Conservation (phyloP, 805 yeast genomes). For the Zygotorulaspora danielsina region DNA sequence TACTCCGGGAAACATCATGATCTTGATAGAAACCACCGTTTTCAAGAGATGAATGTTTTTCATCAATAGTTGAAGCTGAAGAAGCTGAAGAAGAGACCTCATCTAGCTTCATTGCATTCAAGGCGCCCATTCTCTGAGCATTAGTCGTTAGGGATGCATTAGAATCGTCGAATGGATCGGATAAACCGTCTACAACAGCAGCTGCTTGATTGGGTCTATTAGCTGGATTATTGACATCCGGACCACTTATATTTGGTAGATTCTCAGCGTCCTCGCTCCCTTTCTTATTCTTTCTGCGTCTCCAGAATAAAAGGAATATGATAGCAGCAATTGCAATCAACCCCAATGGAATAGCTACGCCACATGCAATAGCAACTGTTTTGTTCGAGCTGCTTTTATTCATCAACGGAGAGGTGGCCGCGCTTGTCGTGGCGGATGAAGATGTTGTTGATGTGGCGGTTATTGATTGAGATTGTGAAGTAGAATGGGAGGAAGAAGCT, state of each 20-base stretch:
- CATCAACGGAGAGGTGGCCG: slow-evolving; percentile 33
- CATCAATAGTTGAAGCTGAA: slow-evolving; percentile 43
- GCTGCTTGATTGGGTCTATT: slow-evolving; percentile 31
- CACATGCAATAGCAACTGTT: slow-evolving; percentile 81
- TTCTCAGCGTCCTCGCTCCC: slow-evolving; percentile 32
- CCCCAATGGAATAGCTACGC: slow-evolving; percentile 74
- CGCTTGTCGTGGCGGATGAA: slow-evolving; percentile 27
- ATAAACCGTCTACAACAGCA: slow-evolving; percentile 18
- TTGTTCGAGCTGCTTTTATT: slow-evolving; percentile 38
- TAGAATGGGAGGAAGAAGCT: slow-evolving; percentile 26
- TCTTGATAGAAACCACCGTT: slow-evolving; percentile 36
- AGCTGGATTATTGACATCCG: slow-evolving; percentile 38
- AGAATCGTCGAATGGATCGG: slow-evolving; percentile 32
- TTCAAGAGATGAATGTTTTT: slow-evolving; percentile 14
- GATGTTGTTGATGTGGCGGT: slow-evolving; percentile 30
- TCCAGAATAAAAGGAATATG: slow-evolving; percentile 55
- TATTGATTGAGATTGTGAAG: slow-evolving; percentile 27
- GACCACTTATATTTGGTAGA: slow-evolving; percentile 38
- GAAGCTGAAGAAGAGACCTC: slow-evolving; percentile 49
- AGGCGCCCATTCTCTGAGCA: slow-evolving; percentile 42
- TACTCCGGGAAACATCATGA: slow-evolving; percentile 38
- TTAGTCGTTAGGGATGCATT: slow-evolving; percentile 23
- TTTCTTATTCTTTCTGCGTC: slow-evolving; percentile 39
- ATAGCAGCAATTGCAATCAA: slow-evolving; percentile 46
- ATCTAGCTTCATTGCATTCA: slow-evolving; percentile 51